Conservation (phyloP, 768 basidiomycete species). For the Naematelia aurantialba region DNA sequence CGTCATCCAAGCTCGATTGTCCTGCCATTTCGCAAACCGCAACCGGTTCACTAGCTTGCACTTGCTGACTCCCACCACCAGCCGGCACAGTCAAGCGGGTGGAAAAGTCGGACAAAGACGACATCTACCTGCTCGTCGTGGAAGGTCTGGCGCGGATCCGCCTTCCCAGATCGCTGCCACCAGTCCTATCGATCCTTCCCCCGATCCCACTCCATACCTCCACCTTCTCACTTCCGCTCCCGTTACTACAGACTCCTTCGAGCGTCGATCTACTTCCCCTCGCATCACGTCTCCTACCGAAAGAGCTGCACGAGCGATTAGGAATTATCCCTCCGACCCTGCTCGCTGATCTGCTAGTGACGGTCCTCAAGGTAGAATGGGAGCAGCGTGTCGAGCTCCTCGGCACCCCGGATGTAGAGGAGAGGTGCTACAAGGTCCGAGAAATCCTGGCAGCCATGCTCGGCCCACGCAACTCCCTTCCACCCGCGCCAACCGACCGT, state of each 20-base stretch:
- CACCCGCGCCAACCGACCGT: neutral
- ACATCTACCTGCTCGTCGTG: conserved; percentile 18
- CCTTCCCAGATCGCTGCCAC: conserved; percentile 40
- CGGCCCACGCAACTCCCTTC: conserved; percentile 12
- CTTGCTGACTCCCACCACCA: conserved; percentile 1
- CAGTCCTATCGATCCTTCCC: conserved; percentile 33
- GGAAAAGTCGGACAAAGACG: conserved; percentile 19
- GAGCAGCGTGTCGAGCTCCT: conserved; percentile 36
- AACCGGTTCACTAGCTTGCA: too few species aligned
- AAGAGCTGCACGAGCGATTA: conserved; percentile 24
- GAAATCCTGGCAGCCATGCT: conserved; percentile 20
- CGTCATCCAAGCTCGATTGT: too few species aligned
- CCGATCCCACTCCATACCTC: conserved; percentile 62
- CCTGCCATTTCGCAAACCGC: too few species aligned
- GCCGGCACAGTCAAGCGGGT: conserved; percentile 35
- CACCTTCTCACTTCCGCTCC: conserved; percentile 64
- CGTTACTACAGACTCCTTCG: conserved; percentile 34
- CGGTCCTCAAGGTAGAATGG: conserved; percentile 32
- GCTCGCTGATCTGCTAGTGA: conserved; percentile 41
- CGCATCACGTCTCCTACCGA: conserved; percentile 24
- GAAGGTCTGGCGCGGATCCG: conserved; percentile 39
- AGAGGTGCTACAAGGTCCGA: conserved; percentile 23
- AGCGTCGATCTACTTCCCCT: conserved; percentile 17
- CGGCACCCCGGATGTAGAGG: conserved; percentile 27
- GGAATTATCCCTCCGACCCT: conserved; percentile 20